These are phyloP conservation scores for Tolypocladium tropicale DNA, from an alignment of 2,329 filamentous ascomycete species.

Conservation along the genomic window DNA sequence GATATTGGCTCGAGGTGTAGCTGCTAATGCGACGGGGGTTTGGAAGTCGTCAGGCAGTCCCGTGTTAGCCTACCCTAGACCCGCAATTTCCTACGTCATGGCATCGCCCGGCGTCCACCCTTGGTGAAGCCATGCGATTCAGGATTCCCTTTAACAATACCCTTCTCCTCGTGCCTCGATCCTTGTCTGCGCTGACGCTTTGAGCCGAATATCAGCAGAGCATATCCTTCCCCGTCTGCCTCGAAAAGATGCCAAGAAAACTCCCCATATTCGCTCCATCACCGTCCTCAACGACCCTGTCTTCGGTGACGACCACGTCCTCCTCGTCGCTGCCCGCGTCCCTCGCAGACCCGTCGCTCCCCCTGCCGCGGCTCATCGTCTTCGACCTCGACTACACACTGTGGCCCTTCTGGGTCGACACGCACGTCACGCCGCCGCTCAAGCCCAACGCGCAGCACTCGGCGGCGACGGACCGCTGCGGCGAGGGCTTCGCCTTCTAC, in stretches of 20 bases:
- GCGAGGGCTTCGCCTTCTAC: slow-evolving; percentile 64
- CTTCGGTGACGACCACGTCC: not conserved
- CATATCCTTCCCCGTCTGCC: not conserved
- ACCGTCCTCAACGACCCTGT: not conserved
- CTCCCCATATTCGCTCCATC: slow-evolving; percentile 11
- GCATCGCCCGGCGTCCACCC: not conserved
- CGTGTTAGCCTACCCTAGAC: not conserved
- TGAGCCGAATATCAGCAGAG: not conserved
- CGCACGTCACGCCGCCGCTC: slow-evolving; percentile 71
- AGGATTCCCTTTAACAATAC: not conserved
- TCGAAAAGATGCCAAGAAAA: slow-evolving; percentile 18
- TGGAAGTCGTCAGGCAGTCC: no score
- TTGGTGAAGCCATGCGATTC: not conserved
- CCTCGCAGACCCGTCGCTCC: slow-evolving; percentile 43
- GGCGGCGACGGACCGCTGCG: slow-evolving; percentile 41
- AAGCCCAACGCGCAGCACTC: slow-evolving; percentile 33
- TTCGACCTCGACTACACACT: slow-evolving; percentile 97
- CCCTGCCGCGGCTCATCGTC: slow-evolving; percentile 73
- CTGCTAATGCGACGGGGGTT: no score
- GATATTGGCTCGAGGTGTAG: no score
- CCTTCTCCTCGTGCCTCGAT: not conserved
- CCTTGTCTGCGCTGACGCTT: not conserved
- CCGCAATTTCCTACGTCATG: not conserved
- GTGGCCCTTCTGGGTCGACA: slow-evolving; percentile 99
- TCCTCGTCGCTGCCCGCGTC: slow-evolving; percentile 23